These are phyloP conservation scores for Cryptosporidium sp. DNA, from an alignment of 169 alveolate genomes.

Conservation along the genomic window DNA sequence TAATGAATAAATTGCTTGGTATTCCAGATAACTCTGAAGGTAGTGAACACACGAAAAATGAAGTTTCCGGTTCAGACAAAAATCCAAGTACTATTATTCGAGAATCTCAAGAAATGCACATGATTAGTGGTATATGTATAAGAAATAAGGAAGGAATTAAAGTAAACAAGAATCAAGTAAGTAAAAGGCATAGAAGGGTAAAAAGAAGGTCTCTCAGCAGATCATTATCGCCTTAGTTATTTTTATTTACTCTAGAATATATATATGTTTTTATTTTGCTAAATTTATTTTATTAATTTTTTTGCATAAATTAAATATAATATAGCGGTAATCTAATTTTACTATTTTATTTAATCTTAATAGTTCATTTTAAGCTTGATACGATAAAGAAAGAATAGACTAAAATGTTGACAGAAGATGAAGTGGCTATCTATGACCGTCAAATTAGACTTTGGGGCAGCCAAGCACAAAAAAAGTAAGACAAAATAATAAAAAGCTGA, in stretches of 20 bases:
- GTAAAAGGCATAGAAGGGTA: background rate
- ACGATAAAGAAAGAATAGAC: background rate
- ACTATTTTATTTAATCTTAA: background rate
- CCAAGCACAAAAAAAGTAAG: constrained; percentile 78
- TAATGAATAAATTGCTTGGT: constrained; percentile 39
- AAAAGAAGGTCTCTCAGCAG: constrained; percentile 39
- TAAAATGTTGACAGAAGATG: constrained; percentile 77
- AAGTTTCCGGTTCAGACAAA: background rate
- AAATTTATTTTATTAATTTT: background rate
- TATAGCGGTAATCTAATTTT: constrained; percentile 5
- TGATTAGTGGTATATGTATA: background rate
- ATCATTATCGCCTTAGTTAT: background rate
- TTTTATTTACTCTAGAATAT: background rate
- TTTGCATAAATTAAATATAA: background rate
- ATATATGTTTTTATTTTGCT: background rate
- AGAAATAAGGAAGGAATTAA: background rate
- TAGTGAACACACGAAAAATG: background rate
- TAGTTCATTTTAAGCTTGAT: background rate
- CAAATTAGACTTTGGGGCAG: constrained; percentile 81
- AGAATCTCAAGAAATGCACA: background rate
- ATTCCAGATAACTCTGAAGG: background rate
- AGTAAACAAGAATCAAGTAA: background rate
- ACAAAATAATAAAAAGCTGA: background rate
- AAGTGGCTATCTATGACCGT: constrained; percentile 77
- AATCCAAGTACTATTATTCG: background rate